These are phyloP conservation scores for Arabidopsis suecica DNA, from an alignment of 345 rosid genomes.

Conservation along the genomic window DNA sequence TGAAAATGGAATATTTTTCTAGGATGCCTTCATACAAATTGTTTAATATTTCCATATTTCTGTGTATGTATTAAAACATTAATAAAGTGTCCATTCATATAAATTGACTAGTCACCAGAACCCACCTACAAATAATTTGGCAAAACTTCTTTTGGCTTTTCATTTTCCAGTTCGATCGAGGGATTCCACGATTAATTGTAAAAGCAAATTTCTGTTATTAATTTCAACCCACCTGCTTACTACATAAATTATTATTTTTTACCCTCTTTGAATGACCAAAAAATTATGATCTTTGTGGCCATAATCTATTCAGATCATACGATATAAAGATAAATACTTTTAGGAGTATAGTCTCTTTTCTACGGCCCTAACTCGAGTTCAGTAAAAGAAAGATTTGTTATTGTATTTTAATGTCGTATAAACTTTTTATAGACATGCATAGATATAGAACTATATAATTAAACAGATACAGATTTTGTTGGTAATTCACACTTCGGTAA, in stretches of 20 bases:
- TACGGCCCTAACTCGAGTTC: not conserved
- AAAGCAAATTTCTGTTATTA: constrained; percentile 17
- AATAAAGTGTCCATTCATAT: constrained; percentile 28
- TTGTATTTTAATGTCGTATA: not conserved
- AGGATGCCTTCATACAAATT: constrained; percentile 21
- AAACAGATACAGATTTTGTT: not conserved
- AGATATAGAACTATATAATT: not conserved
- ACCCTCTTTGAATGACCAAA: not conserved
- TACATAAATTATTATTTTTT: constrained; percentile 1
- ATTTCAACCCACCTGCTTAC: constrained; percentile 28
- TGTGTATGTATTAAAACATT: constrained; percentile 6
- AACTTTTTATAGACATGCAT: not conserved
- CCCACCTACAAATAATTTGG: constrained; percentile 40
- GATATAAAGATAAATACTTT: not conserved
- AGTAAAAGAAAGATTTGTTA: not conserved
- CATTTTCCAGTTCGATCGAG: constrained; percentile 27
- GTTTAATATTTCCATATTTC: not conserved
- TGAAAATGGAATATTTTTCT: constrained; percentile 14
- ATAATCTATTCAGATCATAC: constrained; percentile 2
- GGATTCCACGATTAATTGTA: constrained; percentile 7
- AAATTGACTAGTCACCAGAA: constrained; percentile 47
- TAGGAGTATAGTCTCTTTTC: not conserved
- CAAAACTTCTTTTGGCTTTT: constrained; percentile 37
- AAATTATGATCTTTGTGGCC: not conserved
- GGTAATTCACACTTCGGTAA: not conserved